These are phyloP conservation scores for Gentiana dahurica DNA, from an alignment of 257 asterid genomes.

Conservation along the genomic window DNA sequence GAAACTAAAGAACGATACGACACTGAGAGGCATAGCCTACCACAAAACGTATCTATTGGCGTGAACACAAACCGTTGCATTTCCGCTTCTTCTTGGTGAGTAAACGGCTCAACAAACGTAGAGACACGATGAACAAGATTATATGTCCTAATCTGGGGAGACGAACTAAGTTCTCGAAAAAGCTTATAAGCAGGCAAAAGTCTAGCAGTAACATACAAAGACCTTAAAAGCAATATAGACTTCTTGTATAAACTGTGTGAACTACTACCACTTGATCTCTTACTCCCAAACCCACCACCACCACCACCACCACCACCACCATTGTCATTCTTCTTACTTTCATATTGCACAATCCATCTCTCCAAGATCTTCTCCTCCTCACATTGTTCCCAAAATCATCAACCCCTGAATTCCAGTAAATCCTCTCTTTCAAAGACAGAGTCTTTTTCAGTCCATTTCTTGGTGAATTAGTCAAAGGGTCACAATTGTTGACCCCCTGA, in stretches of 20 bases:
- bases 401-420: conserved; percentile 37
- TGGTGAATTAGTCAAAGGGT: conserved; percentile 44
- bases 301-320: conserved; percentile 14
- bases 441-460: conserved; percentile 19
- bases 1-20: conserved; percentile 49
- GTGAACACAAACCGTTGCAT: conserved; percentile 66
- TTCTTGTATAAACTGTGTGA: conserved; percentile 57
- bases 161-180: conserved; percentile 66
- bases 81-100: conserved; percentile 72
- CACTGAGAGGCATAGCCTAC: conserved; percentile 82
- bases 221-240: conserved; percentile 57
- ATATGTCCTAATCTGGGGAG: conserved; percentile 45
- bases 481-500: conserved; percentile 47
- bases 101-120: conserved; percentile 75
- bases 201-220: conserved; percentile 63
- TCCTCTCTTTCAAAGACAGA: conserved; percentile 32
- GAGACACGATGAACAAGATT: conserved; percentile 70
- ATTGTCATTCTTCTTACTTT: conserved; percentile 41
- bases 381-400: conserved; percentile 42
- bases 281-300: conserved; percentile 32
- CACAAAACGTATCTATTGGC: conserved; percentile 72
- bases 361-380: conserved; percentile 58
- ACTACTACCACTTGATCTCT: conserved; percentile 43
- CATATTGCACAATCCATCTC: conserved; percentile 87
- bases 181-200: conserved; percentile 83